phyloP scores from a whole-genome alignment of 495 filamentous ascomycete species.

The Penicillium alfredii region DNA sequence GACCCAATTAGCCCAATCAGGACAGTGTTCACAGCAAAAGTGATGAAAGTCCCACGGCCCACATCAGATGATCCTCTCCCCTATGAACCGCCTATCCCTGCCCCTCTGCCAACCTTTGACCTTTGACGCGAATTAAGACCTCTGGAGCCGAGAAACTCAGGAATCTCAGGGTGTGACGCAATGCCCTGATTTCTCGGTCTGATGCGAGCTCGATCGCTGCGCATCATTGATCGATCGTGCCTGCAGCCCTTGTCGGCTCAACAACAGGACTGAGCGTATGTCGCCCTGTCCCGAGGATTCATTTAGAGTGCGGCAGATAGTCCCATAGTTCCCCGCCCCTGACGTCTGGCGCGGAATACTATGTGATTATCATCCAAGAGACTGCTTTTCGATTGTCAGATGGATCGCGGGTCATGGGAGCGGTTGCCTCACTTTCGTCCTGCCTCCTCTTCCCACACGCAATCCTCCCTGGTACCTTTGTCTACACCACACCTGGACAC shows the following conservation, averaged over 20 bases:
- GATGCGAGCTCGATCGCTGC: slow-evolving; percentile 18
- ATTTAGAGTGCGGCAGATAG: slow-evolving; percentile 20
- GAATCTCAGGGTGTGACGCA: no score
- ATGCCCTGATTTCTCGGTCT: slow-evolving; percentile 1
- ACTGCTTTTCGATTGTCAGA: not conserved
- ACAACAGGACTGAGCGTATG: slow-evolving; percentile 9
- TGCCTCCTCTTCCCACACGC: no score
- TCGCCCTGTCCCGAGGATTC: slow-evolving; percentile 18
- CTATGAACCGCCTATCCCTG: no score
- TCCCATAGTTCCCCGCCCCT: no score
- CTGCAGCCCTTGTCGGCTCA: slow-evolving; percentile 5
- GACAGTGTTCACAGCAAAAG: no score
- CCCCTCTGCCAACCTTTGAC: not conserved
- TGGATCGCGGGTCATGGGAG: not conserved
- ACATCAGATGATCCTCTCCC: no score
- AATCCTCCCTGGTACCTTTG: slow-evolving; percentile 6
- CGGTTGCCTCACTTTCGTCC: not conserved
- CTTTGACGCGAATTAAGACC: not conserved
- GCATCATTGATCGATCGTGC: slow-evolving; percentile 22
- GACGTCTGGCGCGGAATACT: no score
- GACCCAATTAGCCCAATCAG: no score
- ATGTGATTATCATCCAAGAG: no score
- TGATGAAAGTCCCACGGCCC: no score
- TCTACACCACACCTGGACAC: slow-evolving; percentile 1
- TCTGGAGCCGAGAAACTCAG: no score